Conservation (phyloP, 768 basidiomycete species). For the Hypholoma fasciculare region DNA sequence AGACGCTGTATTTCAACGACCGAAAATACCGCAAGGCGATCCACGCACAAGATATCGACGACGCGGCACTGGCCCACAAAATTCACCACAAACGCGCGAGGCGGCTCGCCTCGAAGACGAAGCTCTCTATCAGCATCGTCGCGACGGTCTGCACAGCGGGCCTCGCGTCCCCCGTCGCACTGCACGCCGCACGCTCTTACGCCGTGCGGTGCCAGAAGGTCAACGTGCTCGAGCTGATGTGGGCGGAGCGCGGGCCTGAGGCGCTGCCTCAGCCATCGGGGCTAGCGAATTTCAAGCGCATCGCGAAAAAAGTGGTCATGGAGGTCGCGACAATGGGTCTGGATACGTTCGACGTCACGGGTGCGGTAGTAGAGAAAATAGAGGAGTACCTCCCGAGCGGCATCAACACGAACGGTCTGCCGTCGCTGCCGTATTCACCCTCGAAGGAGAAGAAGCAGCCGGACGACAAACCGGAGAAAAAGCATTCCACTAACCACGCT, state of each 20-base stretch:
- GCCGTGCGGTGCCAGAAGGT: not conserved
- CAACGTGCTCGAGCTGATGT: not conserved
- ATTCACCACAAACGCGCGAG: not conserved
- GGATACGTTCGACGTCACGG: not conserved
- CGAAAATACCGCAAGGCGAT: not conserved
- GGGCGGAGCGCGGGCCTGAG: not conserved
- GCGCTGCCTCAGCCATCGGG: not conserved
- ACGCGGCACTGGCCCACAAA: not conserved
- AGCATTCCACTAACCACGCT: no score
- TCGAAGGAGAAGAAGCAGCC: no score
- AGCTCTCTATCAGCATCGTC: not conserved
- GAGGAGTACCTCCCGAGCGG: not conserved
- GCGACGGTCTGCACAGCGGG: not conserved
- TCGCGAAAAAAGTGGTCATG: not conserved
- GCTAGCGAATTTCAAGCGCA: not conserved
- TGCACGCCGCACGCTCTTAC: not conserved
- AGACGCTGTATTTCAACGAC: not conserved
- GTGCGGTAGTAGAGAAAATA: not conserved
- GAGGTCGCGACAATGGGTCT: not conserved
- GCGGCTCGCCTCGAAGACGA: not conserved
- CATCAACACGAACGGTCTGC: not conserved
- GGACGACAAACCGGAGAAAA: no score
- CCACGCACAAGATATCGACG: not conserved
- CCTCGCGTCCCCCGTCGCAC: not conserved
- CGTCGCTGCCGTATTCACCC: not conserved